phyloP scores from a whole-genome alignment of 2,329 filamentous ascomycete genomes.

The Blastomyces silverae region DNA sequence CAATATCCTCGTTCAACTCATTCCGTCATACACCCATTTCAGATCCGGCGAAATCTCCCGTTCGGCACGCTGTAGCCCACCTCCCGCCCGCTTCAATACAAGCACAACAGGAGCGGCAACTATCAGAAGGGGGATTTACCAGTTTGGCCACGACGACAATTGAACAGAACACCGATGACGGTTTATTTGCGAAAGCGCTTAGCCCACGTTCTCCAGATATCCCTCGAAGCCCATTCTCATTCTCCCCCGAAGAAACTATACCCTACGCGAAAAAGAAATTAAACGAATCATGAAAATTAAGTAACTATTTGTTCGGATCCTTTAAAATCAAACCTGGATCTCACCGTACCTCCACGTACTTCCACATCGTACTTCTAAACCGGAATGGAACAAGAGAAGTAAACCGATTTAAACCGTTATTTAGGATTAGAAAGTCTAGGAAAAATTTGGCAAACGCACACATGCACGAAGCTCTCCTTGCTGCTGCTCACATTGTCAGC shows the following conservation, averaged over 20 bases:
- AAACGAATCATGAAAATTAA: conserved; percentile 17
- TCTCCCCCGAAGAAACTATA: conserved; percentile 42
- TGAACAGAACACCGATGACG: conserved; percentile 52
- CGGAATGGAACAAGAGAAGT: neutral
- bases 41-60: conserved; percentile 8
- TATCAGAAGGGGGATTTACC: conserved; percentile 7
- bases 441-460: neutral
- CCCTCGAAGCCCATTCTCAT: conserved; percentile 71
- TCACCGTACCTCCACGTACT: neutral
- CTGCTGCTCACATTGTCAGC: neutral
- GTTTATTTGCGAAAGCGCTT: conserved; percentile 78
- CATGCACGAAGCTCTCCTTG: neutral
- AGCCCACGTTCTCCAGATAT: conserved; percentile 82
- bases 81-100: conserved; percentile 36
- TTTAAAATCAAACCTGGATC: neutral
- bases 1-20: conserved; percentile 55
- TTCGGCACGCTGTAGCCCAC: conserved; percentile 27
- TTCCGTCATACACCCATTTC: conserved; percentile 45
- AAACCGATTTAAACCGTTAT: neutral
- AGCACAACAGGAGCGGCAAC: conserved; percentile 28
- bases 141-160: conserved; percentile 12
- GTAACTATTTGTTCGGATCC: neutral
- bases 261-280: conserved; percentile 22
- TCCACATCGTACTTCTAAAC: neutral
- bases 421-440: neutral